Percentiles rank a stretch among this genome's conserved stretches.
Conservation (phyloP, 208 protist genomes). For the Leishmania braziliensis region DNA sequence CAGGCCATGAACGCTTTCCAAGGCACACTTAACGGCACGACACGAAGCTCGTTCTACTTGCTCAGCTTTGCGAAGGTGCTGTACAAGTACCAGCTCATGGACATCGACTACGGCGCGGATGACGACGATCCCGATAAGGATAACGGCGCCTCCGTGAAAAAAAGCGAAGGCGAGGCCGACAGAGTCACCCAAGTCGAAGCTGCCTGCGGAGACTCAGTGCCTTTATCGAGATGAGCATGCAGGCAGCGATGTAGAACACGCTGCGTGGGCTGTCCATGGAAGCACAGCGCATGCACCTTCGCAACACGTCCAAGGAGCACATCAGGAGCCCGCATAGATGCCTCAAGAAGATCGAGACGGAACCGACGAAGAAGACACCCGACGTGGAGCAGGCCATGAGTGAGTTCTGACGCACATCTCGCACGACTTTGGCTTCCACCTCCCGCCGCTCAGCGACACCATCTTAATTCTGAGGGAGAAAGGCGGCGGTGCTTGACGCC, state of each 20-base stretch:
- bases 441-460: constrained; percentile 34
- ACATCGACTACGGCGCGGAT: constrained; percentile 73
- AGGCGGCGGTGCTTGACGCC: constrained; percentile 48
- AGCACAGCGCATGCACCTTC: constrained; percentile 78
- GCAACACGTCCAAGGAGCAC: constrained; percentile 81
- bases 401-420: constrained; percentile 86
- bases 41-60: constrained; percentile 53
- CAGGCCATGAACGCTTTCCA: constrained; percentile 45
- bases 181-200: constrained; percentile 33
- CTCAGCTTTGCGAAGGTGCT: constrained; percentile 52
- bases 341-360: constrained; percentile 60
- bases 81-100: constrained; percentile 79
- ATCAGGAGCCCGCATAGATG: constrained; percentile 56
- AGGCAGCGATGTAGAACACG: constrained; percentile 59
- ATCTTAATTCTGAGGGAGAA: too few relatives aligned
- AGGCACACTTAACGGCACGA: constrained; percentile 65
- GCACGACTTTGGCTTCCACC: constrained; percentile 70
- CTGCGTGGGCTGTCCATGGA: constrained; percentile 82
- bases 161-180: constrained; percentile 25
- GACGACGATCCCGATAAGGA: constrained; percentile 18
- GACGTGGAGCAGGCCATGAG: constrained; percentile 46
- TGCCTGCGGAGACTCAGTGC: constrained; percentile 47
- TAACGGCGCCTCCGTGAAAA: constrained; percentile 5
- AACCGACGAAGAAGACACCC: constrained; percentile 54
- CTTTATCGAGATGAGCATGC: constrained; percentile 47